Conservation (phyloP, 2,329 filamentous ascomycete species). For the Ceratocystis ficicola region DNA sequence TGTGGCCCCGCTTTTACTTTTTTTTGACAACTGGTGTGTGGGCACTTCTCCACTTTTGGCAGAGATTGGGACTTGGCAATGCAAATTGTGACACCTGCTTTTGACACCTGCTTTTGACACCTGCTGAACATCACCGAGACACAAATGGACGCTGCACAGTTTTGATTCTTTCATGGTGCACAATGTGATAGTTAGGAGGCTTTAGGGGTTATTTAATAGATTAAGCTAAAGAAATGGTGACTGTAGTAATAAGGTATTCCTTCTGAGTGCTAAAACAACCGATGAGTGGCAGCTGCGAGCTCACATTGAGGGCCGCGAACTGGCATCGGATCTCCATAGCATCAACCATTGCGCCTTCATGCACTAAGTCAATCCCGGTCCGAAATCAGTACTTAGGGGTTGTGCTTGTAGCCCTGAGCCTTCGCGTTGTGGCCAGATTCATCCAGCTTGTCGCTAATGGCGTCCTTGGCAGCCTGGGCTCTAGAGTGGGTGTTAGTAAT, state of each 20-base stretch:
- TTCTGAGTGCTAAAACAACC: background rate
- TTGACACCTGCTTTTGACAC: too few relatives aligned
- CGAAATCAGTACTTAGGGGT: conserved; percentile 13
- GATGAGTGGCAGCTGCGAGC: background rate
- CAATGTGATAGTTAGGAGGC: background rate
- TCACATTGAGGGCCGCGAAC: background rate
- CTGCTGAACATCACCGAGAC: background rate
- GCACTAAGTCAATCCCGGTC: background rate
- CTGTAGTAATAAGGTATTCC: background rate
- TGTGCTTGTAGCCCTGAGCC: conserved; percentile 34
- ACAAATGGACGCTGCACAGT: too few relatives aligned
- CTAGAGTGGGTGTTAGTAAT: conserved; percentile 26
- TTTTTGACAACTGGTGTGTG: background rate
- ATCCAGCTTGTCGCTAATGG: conserved; percentile 38
- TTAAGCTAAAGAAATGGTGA: background rate
- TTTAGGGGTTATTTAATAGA: background rate
- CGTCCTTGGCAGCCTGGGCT: conserved; percentile 38
- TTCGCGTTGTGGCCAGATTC: conserved; percentile 33
- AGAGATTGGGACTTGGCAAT: background rate
- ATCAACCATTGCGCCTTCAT: background rate
- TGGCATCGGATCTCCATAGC: background rate
- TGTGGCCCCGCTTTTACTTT: background rate
- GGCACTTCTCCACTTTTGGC: background rate
- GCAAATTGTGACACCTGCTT: background rate
- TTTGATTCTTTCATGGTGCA: background rate